A percentile compares a stretch with the other conserved stretches of the same genome.
Conservation (phyloP, 495 filamentous ascomycete genomes). For the Neurospora pannonica region DNA sequence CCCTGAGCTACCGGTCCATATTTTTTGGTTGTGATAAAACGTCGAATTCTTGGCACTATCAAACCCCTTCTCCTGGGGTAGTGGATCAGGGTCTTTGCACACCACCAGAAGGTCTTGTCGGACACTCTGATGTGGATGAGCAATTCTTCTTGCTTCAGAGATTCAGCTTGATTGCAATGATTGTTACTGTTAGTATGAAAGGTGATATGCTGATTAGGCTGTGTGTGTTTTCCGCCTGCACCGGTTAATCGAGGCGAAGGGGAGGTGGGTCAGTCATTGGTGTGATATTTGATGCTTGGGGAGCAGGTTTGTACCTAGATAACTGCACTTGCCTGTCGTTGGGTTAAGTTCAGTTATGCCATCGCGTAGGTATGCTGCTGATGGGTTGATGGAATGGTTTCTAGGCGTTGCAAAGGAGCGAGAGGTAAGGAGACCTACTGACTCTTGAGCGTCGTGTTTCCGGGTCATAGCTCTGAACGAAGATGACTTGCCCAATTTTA, state of each 20-base stretch:
- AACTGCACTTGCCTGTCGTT: neutral
- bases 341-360: neutral
- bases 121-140: neutral
- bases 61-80: no score
- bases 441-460: no score
- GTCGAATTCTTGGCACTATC: neutral
- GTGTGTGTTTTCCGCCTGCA: neutral
- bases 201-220: neutral
- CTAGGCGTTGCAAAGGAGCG: neutral
- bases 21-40: neutral
- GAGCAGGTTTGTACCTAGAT: neutral
- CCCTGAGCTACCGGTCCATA: neutral
- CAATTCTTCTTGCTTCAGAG: neutral
- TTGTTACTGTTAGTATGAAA: neutral
- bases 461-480: no score
- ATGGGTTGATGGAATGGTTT: neutral
- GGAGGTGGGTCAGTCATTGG: neutral
- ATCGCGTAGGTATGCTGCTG: rapidly evolving
- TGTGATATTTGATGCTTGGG: neutral
- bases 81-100: no score
- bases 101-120: neutral
- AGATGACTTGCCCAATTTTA: no score
- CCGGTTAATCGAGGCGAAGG: neutral
- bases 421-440: neutral
- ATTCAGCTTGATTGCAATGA: no score